A percentile compares a stretch with the other conserved stretches of the same genome.
These are phyloP conservation scores for Termitomyces sp. DNA, from an alignment of 768 basidiomycete species.

Conservation along the genomic window DNA sequence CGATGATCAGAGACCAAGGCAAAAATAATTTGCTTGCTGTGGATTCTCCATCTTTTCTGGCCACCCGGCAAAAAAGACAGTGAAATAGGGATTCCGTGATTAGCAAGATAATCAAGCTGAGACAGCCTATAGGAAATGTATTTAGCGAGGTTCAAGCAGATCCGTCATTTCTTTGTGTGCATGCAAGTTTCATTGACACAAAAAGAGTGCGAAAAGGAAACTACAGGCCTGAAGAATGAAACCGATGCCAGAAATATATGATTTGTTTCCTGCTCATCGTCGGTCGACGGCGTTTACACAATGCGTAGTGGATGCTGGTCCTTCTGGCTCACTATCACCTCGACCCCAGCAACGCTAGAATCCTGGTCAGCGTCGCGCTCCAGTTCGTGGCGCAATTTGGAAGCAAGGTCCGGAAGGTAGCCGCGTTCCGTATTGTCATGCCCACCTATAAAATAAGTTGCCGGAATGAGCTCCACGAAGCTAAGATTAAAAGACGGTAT, in stretches of 20 bases:
- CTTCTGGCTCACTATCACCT: slow-evolving; percentile 68
- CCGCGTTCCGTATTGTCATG: slow-evolving; percentile 97
- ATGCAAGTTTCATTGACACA: not conserved
- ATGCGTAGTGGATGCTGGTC: slow-evolving; percentile 77
- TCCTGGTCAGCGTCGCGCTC: slow-evolving; percentile 30
- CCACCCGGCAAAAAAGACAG: not conserved
- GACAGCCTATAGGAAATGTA: not conserved
- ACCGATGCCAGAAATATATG: not conserved
- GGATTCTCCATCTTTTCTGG: not conserved
- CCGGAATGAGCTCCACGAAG: slow-evolving; percentile 21
- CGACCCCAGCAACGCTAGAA: slow-evolving; percentile 40
- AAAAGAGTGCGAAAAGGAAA: not conserved
- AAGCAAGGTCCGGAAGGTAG: slow-evolving; percentile 75
- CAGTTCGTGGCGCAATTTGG: slow-evolving; percentile 58
- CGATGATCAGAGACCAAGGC: not conserved
- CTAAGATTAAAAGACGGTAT: slow-evolving; percentile 24
- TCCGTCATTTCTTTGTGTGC: not conserved
- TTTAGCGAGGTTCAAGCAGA: not conserved
- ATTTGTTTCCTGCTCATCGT: not conserved
- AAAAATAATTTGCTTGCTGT: not conserved
- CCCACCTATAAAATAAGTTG: slow-evolving; percentile 51
- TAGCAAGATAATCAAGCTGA: too few species aligned
- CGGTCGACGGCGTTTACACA: slow-evolving; percentile 38
- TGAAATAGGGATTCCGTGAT: not conserved
- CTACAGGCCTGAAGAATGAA: not conserved